phyloP scores from a whole-genome alignment of 2,329 filamentous ascomycete species.

The Samsoniella hepiali region DNA sequence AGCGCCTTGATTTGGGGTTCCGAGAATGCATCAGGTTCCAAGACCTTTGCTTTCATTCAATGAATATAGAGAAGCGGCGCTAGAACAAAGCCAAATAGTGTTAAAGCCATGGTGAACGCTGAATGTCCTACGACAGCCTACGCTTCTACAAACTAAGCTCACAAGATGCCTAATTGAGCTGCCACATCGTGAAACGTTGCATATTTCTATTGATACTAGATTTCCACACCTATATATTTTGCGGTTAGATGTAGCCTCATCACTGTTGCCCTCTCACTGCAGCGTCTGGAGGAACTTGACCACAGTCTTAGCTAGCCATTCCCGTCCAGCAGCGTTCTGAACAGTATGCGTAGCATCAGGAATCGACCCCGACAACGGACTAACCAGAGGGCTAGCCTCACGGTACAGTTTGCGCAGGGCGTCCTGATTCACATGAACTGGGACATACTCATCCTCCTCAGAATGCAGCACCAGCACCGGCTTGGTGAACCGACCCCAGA shows the following conservation, averaged over 20 bases:
- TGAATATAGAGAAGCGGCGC: too few species aligned
- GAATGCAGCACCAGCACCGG: conserved; percentile 64
- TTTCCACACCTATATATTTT: too few species aligned
- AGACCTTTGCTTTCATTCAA: too few species aligned
- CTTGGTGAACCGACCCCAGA: conserved; percentile 63
- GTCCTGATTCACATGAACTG: conserved; percentile 54
- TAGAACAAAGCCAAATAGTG: too few species aligned
- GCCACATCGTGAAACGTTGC: too few species aligned
- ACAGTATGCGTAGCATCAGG: conserved; percentile 53
- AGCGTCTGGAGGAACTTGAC: conserved; percentile 42
- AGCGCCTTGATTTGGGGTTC: background rate
- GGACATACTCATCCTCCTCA: conserved; percentile 63
- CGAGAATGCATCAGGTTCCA: too few species aligned
- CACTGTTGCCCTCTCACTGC: conserved; percentile 1
- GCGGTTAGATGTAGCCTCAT: too few species aligned
- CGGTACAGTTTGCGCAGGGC: conserved; percentile 57
- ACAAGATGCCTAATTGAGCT: too few species aligned
- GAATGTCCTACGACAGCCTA: too few species aligned
- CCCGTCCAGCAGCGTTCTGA: conserved; percentile 41
- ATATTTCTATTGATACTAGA: too few species aligned
- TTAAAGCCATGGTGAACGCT: too few species aligned
- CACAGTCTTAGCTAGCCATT: conserved; percentile 49
- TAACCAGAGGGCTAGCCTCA: conserved; percentile 42
- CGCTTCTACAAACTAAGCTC: too few species aligned
- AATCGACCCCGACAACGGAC: conserved; percentile 50